Percentiles rank a stretch among this genome's conserved stretches.
Evolutionary conservation across 2,329 filamentous ascomycete genomes (phyloP).

Genomic region (Massarina eburnea): DNA sequence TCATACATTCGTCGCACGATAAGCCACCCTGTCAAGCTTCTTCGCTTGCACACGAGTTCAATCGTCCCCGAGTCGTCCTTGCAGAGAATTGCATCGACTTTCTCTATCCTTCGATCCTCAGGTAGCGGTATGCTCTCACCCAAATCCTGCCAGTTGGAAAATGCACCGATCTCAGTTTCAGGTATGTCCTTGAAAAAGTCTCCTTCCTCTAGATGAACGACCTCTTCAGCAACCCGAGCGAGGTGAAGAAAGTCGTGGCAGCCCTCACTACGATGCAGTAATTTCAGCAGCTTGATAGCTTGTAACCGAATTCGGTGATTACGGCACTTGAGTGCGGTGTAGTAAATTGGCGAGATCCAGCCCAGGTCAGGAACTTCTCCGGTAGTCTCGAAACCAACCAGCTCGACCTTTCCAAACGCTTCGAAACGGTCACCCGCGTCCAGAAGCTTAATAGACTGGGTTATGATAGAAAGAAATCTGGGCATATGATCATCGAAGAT

Average conservation of each 20-base stretch:
- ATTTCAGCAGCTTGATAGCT: slow-evolving; percentile 37
- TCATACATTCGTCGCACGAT: background rate
- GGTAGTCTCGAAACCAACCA: background rate
- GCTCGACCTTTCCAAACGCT: background rate
- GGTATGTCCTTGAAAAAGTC: background rate
- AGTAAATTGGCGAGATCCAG: slow-evolving; percentile 51
- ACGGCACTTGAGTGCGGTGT: slow-evolving; percentile 52
- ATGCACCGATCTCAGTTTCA: background rate
- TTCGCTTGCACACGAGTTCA: slow-evolving; percentile 2
- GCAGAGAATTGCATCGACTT: slow-evolving; percentile 1
- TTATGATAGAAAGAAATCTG: slow-evolving; percentile 16
- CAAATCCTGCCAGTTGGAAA: background rate
- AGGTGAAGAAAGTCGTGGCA: slow-evolving; percentile 38
- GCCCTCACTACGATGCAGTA: background rate
- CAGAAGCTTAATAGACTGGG: slow-evolving; percentile 17
- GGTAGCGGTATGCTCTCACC: background rate
- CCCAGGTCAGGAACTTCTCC: slow-evolving; percentile 29
- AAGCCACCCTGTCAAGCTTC: background rate
- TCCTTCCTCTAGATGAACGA: slow-evolving; percentile 7
- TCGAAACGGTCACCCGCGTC: background rate
- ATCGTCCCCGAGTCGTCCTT: background rate
- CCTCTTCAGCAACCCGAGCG: slow-evolving; percentile 23
- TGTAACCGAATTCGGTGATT: slow-evolving; percentile 44
- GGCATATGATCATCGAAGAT: slow-evolving; percentile 24
- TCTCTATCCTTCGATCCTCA: slow-evolving; percentile 1